Percentiles rank a stretch among this genome's conserved stretches.
Evolutionary conservation across 352 stramenopile genomes (phyloP).

Genomic region (Bremia lactucae): DNA sequence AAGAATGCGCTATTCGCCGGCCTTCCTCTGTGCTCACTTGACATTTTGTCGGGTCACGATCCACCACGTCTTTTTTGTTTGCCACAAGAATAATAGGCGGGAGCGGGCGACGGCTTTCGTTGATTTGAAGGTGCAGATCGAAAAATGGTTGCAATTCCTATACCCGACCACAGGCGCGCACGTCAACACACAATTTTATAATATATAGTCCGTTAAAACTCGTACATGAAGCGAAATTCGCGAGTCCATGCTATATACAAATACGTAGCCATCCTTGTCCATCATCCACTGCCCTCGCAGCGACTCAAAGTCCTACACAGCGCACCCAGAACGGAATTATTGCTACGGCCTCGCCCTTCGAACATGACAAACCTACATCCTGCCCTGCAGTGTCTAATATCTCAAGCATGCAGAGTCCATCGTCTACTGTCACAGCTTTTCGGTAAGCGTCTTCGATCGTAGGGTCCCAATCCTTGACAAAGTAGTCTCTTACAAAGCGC

Average conservation of each 20-base stretch:
- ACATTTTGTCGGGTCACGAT: conserved; percentile 69
- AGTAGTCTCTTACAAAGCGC: conserved; percentile 85
- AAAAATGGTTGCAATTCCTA: conserved; percentile 84
- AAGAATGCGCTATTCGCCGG: conserved; percentile 72
- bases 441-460: conserved; percentile 88
- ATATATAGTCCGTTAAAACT: not conserved
- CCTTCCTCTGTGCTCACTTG: conserved; percentile 82
- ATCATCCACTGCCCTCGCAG: conserved; percentile 86
- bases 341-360: not conserved
- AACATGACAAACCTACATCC: conserved; percentile 38
- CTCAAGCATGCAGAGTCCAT: conserved; percentile 80
- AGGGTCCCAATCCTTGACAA: conserved; percentile 87
- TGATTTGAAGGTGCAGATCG: conserved; percentile 82
- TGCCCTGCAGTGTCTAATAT: conserved; percentile 87
- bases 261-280: conserved; percentile 87
- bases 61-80: conserved; percentile 85
- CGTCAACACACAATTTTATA: not conserved
- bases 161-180: conserved; percentile 1
- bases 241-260: conserved; percentile 88
- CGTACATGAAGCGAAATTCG: conserved; percentile 74
- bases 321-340: not conserved
- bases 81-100: conserved; percentile 82
- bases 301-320: conserved; percentile 73
- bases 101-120: conserved; percentile 63
- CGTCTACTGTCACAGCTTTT: conserved; percentile 80